Evolutionary conservation across 257 asterid genomes (phyloP).

Genomic region (Fraxinus pennsylvanica): DNA sequence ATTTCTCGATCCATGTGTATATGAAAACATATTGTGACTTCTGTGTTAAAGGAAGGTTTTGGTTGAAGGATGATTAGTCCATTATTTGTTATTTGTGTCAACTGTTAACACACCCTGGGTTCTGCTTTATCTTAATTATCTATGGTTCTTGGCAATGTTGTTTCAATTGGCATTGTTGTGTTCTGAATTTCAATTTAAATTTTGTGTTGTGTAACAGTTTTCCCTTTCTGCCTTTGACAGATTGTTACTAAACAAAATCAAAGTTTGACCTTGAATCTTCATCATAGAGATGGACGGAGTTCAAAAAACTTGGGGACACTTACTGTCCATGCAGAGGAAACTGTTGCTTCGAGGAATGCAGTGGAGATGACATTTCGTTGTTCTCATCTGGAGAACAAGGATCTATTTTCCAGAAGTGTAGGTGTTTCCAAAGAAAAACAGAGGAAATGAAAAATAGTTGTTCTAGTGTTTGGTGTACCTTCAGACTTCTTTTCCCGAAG

Average conservation of each 20-base stretch:
- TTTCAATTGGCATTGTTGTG: background rate
- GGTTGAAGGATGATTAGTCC: background rate
- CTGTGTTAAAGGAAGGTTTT: background rate
- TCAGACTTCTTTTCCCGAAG: background rate
- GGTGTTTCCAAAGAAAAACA: constrained; percentile 19
- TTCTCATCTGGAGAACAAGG: constrained; percentile 65
- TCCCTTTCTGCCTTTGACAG: constrained; percentile 33
- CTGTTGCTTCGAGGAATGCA: constrained; percentile 58
- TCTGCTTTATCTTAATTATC: background rate
- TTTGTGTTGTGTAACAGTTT: background rate
- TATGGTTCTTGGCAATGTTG: background rate
- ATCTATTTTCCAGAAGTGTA: constrained; percentile 71
- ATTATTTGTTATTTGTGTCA: background rate
- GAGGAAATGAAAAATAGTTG: background rate
- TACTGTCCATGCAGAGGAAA: constrained; percentile 71
- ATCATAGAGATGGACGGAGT: constrained; percentile 40
- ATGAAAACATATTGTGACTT: background rate
- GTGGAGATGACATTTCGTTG: constrained; percentile 62
- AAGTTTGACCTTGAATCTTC: constrained; percentile 56
- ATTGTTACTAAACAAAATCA: constrained; percentile 58
- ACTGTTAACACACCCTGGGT: background rate
- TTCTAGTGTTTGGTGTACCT: background rate
- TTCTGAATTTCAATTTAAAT: background rate
- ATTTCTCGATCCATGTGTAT: background rate
- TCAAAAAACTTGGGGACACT: constrained; percentile 51